Conservation (phyloP, 1,284 basidiomycete genomes). For the Jaminaea rosea region DNA sequence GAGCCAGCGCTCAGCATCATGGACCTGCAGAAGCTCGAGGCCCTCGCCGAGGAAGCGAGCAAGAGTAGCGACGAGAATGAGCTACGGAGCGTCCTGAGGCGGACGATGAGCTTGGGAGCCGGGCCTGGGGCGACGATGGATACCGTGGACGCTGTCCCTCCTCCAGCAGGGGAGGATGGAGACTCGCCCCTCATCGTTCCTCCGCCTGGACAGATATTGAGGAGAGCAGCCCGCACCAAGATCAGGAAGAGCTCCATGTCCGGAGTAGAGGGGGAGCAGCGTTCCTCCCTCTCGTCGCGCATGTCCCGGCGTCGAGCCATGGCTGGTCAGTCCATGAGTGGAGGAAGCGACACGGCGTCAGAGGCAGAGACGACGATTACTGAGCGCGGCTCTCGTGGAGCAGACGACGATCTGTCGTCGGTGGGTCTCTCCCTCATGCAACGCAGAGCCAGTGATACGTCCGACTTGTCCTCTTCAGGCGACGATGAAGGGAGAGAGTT, state of each 20-base stretch:
- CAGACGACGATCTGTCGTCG: conserved; percentile 1
- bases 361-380: background rate
- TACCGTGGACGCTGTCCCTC: conserved; percentile 13
- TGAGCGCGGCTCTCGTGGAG: background rate
- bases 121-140: conserved; percentile 10
- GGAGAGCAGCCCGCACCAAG: conserved; percentile 84
- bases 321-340: conserved; percentile 1
- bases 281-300: background rate
- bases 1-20: conserved; percentile 67
- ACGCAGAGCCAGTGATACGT: conserved; percentile 2
- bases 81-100: conserved; percentile 69
- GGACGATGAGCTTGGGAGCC: conserved; percentile 70
- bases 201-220: conserved; percentile 75
- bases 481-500: conserved; percentile 1
- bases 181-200: conserved; percentile 83
- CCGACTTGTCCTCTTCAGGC: conserved; percentile 4
- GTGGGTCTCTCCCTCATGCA: background rate
- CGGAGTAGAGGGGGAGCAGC: conserved; percentile 51
- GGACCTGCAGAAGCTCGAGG: conserved; percentile 84
- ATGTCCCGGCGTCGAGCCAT: background rate
- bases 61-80: conserved; percentile 72
- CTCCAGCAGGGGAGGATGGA: conserved; percentile 56
- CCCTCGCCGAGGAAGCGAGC: conserved; percentile 68
- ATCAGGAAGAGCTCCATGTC: conserved; percentile 76
- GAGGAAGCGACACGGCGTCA: background rate